Conservation (phyloP, 225 moss, liverwort and hornwort species). For the Rhytidiadelphus loreus region DNA sequence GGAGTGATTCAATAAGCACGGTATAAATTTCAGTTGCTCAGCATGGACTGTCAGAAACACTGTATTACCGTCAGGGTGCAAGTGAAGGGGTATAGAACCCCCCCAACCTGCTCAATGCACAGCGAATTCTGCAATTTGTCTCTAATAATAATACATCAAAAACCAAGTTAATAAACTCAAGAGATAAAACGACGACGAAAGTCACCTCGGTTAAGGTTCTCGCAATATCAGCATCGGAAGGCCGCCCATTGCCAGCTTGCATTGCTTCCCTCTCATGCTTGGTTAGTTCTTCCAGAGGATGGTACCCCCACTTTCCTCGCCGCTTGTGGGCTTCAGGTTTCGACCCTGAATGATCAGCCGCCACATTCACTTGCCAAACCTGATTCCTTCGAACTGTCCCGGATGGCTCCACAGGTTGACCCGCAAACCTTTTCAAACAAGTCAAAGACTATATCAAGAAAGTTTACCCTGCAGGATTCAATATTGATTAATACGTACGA, state of each 20-base stretch:
- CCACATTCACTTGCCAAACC: constrained; percentile 63
- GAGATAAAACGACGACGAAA: not conserved
- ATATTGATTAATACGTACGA: not conserved
- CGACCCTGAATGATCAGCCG: constrained; percentile 87
- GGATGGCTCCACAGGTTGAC: constrained; percentile 44
- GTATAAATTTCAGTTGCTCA: not conserved
- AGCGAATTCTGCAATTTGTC: not conserved
- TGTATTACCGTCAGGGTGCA: not conserved
- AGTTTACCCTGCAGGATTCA: not conserved
- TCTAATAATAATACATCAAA: not conserved
- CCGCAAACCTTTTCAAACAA: constrained; percentile 36
- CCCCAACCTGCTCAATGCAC: not conserved
- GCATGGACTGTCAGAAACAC: not conserved
- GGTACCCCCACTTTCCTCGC: constrained; percentile 83
- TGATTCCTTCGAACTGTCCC: constrained; percentile 35
- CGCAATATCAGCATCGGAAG: constrained; percentile 71
- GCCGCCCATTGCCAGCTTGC: constrained; percentile 65
- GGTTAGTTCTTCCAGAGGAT: constrained; percentile 87
- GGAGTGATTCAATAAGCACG: not conserved
- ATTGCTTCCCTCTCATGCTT: constrained; percentile 79
- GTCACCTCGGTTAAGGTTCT: constrained; percentile 83
- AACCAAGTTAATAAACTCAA: not conserved
- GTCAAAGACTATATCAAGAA: not conserved
- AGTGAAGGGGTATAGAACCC: not conserved
- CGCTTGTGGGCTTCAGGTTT: constrained; percentile 80